A percentile compares a stretch with the other conserved stretches of the same genome.
These are phyloP conservation scores for Trypanosoma congolense DNA, from an alignment of 208 protist genomes.

Conservation along the genomic window DNA sequence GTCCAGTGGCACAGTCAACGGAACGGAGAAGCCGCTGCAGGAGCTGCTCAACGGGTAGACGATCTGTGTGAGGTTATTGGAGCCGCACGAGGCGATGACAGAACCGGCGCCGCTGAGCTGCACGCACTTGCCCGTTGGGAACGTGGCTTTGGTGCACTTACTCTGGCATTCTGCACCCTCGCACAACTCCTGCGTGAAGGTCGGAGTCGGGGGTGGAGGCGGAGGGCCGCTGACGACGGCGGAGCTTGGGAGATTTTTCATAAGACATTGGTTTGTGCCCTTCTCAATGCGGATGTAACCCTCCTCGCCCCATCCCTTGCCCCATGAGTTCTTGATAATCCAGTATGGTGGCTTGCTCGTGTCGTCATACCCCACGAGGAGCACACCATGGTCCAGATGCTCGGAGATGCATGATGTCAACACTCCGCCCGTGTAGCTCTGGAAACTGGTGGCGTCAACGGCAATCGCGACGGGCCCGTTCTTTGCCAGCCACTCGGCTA, in stretches of 20 bases:
- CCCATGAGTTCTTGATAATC: constrained; percentile 91
- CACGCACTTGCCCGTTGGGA: constrained; percentile 37
- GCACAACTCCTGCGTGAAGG: constrained; percentile 9
- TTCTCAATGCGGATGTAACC: constrained; percentile 88
- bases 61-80: constrained; percentile 22
- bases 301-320: constrained; percentile 79
- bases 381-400: constrained; percentile 86
- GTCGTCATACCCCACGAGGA: constrained; percentile 84
- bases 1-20: constrained; percentile 33
- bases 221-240: constrained; percentile 26
- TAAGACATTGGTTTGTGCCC: constrained; percentile 76
- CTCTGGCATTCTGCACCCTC: constrained; percentile 7
- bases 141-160: constrained; percentile 15
- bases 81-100: constrained; percentile 36
- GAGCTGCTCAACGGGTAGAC: constrained; percentile 21
- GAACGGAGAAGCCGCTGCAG: constrained; percentile 31
- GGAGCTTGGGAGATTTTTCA: constrained; percentile 60
- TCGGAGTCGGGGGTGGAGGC: constrained; percentile 12
- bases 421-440: constrained; percentile 76
- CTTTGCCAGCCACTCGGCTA: constrained; percentile 61
- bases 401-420: constrained; percentile 56
- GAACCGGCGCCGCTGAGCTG: constrained; percentile 27
- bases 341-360: constrained; percentile 66
- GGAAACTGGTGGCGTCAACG: constrained; percentile 85
- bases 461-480: constrained; percentile 87